Evolutionary conservation across 768 basidiomycete species (phyloP).

Genomic region (Auriscalpium microsporum): DNA sequence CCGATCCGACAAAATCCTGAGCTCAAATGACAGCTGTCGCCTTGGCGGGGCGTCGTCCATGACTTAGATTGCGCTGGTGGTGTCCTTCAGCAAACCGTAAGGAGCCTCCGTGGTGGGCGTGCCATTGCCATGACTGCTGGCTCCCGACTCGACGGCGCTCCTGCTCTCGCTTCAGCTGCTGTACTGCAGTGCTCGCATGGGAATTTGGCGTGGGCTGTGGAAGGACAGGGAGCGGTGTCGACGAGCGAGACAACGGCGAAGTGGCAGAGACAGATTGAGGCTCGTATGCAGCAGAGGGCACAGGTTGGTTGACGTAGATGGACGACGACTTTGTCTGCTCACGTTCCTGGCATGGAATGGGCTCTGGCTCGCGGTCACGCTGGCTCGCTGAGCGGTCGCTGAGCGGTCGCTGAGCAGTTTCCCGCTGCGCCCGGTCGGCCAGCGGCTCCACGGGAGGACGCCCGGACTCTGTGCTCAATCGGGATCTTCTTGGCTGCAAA

Average conservation of each 20-base stretch:
- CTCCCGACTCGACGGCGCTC: conserved; percentile 13
- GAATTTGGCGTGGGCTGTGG: conserved; percentile 5
- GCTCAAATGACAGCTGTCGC: conserved; percentile 1
- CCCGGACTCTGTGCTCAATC: conserved; percentile 91
- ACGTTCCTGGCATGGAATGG: conserved; percentile 1
- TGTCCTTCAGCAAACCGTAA: conserved; percentile 5
- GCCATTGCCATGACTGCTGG: background rate
- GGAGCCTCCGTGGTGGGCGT: background rate
- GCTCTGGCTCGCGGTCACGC: background rate
- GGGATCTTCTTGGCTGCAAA: conserved; percentile 68
- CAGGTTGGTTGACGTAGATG: conserved; percentile 4
- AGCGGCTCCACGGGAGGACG: conserved; percentile 63
- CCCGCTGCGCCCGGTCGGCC: too few relatives aligned
- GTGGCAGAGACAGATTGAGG: background rate
- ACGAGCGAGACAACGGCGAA: background rate
- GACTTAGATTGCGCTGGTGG: background rate
- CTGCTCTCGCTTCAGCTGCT: conserved; percentile 8
- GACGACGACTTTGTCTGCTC: background rate
- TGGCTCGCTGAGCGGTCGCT: too few relatives aligned
- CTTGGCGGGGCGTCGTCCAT: conserved; percentile 2
- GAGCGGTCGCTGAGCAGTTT: too few relatives aligned
- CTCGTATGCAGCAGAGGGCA: background rate
- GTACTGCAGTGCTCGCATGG: conserved; percentile 12
- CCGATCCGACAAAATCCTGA: conserved; percentile 7
- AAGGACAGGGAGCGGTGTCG: background rate